These are phyloP conservation scores for Backusella tuberculispora DNA, from an alignment of 192 early-diverging fungal genomes.

Conservation along the genomic window DNA sequence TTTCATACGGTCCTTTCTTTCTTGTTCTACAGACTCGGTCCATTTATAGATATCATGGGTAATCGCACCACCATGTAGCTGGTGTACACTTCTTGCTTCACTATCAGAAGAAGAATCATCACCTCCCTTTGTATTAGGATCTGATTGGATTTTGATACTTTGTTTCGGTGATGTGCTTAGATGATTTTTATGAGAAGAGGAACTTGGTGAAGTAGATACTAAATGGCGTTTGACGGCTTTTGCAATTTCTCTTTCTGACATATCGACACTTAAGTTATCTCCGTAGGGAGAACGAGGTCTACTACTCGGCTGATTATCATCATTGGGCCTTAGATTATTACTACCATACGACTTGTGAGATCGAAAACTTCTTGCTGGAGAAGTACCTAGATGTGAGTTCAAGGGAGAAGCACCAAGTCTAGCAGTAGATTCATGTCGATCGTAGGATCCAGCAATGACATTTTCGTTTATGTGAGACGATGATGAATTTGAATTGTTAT, in stretches of 20 bases:
- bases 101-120: neutral
- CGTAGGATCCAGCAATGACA: slow-evolving; percentile 16
- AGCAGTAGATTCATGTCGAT: slow-evolving; percentile 17
- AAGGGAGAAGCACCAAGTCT: slow-evolving; percentile 24
- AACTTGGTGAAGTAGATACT: slow-evolving; percentile 51
- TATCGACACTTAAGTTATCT: slow-evolving; percentile 33
- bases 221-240: slow-evolving; percentile 71
- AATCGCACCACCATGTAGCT: slow-evolving; percentile 70
- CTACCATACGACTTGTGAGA: slow-evolving; percentile 22
- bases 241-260: slow-evolving; percentile 57
- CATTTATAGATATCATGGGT: slow-evolving; percentile 90
- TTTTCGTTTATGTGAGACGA: neutral
- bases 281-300: slow-evolving; percentile 13
- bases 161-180: neutral
- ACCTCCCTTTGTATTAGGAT: neutral
- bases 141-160: slow-evolving; percentile 2
- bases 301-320: neutral
- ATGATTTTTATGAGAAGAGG: neutral
- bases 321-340: neutral
- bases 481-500: neutral
- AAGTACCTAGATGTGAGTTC: slow-evolving; percentile 9
- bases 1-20: slow-evolving; percentile 29
- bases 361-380: slow-evolving; percentile 13
- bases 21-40: slow-evolving; percentile 69
- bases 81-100: slow-evolving; percentile 49